A percentile compares a stretch with the other conserved stretches of the same genome.
These are phyloP conservation scores for Ascochyta fabae DNA, from an alignment of 2,329 filamentous ascomycete genomes.

Conservation along the genomic window DNA sequence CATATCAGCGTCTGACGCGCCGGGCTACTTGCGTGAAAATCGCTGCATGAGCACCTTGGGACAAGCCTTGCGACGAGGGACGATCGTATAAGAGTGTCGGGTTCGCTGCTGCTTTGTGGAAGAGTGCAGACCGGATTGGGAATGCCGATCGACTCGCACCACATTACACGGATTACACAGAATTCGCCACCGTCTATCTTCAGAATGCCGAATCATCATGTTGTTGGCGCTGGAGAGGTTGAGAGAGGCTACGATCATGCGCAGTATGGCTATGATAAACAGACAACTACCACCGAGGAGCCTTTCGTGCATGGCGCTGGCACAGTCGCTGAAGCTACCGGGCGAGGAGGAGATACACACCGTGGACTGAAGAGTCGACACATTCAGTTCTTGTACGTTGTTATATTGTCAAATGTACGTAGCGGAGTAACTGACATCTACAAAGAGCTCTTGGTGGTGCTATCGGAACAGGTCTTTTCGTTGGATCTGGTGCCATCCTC, in stretches of 20 bases:
- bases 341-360: conserved; percentile 43
- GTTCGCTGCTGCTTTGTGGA: conserved; percentile 5
- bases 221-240: conserved; percentile 24
- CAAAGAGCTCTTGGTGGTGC: conserved; percentile 66
- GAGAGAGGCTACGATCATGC: conserved; percentile 33
- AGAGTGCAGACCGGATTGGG: conserved; percentile 4
- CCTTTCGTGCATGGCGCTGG: conserved; percentile 35
- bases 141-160: not conserved
- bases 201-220: conserved; percentile 34
- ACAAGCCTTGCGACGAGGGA: not conserved
- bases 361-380: conserved; percentile 48
- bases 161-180: not conserved
- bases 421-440: conserved; percentile 1
- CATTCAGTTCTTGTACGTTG: conserved; percentile 45
- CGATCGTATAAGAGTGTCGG: conserved; percentile 12
- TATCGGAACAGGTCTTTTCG: conserved; percentile 53
- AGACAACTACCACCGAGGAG: conserved; percentile 25
- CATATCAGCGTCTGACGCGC: conserved; percentile 16
- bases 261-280: conserved; percentile 28
- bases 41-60: conserved; percentile 7
- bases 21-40: conserved; percentile 12
- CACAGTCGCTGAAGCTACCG: conserved; percentile 38
- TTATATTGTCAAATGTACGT: not conserved
- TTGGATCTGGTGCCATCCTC: conserved; percentile 45
- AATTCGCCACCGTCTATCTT: not conserved